Percentiles rank a stretch among this genome's conserved stretches.
These are phyloP conservation scores for Lichtheimia corymbifera DNA, from an alignment of 371 early-diverging fungal species.

Conservation along the genomic window DNA sequence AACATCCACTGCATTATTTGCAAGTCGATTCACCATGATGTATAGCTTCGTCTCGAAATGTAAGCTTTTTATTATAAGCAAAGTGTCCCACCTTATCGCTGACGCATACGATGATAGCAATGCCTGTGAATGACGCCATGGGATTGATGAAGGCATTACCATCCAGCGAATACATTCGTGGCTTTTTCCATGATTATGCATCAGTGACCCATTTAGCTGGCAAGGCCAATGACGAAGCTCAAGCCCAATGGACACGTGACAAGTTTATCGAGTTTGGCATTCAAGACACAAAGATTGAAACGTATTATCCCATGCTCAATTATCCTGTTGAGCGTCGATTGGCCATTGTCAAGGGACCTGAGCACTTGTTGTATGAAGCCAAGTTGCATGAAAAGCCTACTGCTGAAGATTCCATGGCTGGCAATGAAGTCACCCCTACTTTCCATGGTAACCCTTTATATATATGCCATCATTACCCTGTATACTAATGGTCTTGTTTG, in stretches of 20 bases:
- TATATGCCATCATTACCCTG: neutral
- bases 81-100: neutral
- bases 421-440: constrained; percentile 53
- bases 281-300: constrained; percentile 44
- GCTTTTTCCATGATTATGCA: constrained; percentile 48
- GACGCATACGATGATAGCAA: neutral
- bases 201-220: constrained; percentile 59
- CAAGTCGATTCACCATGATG: constrained; percentile 9
- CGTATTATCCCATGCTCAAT: constrained; percentile 65
- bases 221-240: constrained; percentile 32
- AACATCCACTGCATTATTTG: constrained; percentile 3
- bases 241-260: constrained; percentile 59
- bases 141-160: constrained; percentile 32
- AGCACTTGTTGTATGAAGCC: constrained; percentile 50
- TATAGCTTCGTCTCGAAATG: constrained; percentile 5
- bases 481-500: neutral
- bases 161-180: constrained; percentile 25
- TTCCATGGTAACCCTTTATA: constrained; percentile 50
- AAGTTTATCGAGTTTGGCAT: constrained; percentile 54
- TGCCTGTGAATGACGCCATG: constrained; percentile 16
- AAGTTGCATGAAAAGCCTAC: constrained; percentile 52
- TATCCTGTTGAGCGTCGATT: constrained; percentile 57
- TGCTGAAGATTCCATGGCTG: constrained; percentile 52
- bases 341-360: constrained; percentile 49
- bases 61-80: constrained; percentile 1